Evolutionary conservation across 352 stramenopile species (phyloP).

Genomic region (Blastocystis sp.): DNA sequence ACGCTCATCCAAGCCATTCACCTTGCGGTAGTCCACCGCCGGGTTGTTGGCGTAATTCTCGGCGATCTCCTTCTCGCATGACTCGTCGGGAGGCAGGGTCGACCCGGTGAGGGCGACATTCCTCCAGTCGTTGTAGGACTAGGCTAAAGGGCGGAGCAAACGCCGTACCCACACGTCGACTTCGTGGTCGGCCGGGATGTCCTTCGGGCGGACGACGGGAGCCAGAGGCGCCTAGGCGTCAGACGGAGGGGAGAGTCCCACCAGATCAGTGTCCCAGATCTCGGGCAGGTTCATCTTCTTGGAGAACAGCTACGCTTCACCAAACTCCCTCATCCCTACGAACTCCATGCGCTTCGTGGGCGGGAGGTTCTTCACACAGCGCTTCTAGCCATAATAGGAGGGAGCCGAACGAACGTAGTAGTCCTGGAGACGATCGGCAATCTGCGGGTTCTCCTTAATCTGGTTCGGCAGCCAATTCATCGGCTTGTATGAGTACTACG

Average conservation of each 20-base stretch:
- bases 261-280: constrained; percentile 50
- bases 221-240: constrained; percentile 7
- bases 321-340: neutral
- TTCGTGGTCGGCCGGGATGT: constrained; percentile 33
- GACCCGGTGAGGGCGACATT: constrained; percentile 37
- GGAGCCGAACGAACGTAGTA: constrained; percentile 18
- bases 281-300: constrained; percentile 63
- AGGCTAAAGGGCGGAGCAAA: neutral
- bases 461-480: constrained; percentile 46
- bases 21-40: neutral
- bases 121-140: constrained; percentile 31
- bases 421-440: constrained; percentile 36
- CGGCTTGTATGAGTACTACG: constrained; percentile 21
- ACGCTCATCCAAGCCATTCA: constrained; percentile 12
- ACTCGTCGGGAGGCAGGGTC: neutral
- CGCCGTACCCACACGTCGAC: constrained; percentile 14
- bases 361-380: constrained; percentile 45
- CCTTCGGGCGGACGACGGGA: constrained; percentile 11
- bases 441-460: constrained; percentile 19
- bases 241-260: neutral
- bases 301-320: constrained; percentile 32
- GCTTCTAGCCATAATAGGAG: constrained; percentile 4
- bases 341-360: constrained; percentile 47
- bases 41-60: neutral
- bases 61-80: neutral